A percentile compares a stretch with the other conserved stretches of the same genome.
Evolutionary conservation across 345 rosid genomes (phyloP).

Genomic region (Lenwebbia sp.): DNA sequence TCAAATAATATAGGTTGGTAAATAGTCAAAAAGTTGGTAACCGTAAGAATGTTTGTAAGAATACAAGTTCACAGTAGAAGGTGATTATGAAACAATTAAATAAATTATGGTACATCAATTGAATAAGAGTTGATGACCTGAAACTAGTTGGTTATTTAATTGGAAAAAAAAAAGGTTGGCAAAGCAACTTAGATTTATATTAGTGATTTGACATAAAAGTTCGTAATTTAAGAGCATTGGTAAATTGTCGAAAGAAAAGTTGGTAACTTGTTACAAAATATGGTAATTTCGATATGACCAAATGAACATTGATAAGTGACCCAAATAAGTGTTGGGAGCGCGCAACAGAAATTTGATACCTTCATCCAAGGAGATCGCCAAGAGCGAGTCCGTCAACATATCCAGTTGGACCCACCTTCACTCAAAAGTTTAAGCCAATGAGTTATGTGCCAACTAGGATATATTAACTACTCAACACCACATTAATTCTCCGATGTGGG

Average conservation of each 20-base stretch:
- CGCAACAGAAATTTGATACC: too few relatives aligned
- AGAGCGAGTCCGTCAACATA: too few relatives aligned
- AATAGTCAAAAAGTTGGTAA: background rate
- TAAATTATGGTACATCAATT: background rate
- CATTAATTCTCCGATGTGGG: too few relatives aligned
- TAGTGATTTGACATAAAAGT: background rate
- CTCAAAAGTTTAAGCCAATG: too few relatives aligned
- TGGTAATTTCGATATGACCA: background rate
- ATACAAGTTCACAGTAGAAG: background rate
- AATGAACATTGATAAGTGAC: background rate
- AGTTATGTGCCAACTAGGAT: too few relatives aligned
- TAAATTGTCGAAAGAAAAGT: background rate
- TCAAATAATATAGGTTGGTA: background rate
- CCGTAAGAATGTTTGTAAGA: background rate
- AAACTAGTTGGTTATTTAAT: background rate
- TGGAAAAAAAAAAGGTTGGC: background rate
- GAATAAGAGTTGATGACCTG: background rate
- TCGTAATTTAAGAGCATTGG: background rate
- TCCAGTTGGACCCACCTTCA: too few relatives aligned
- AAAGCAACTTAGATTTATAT: background rate
- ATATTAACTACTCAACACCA: too few relatives aligned
- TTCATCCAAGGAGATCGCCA: too few relatives aligned
- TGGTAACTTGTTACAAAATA: background rate
- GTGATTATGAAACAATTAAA: background rate
- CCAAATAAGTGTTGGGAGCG: too few relatives aligned